Percentiles rank a stretch among this genome's conserved stretches.
phyloP scores from a whole-genome alignment of 768 basidiomycete species.

The Sutorius australiensis region DNA sequence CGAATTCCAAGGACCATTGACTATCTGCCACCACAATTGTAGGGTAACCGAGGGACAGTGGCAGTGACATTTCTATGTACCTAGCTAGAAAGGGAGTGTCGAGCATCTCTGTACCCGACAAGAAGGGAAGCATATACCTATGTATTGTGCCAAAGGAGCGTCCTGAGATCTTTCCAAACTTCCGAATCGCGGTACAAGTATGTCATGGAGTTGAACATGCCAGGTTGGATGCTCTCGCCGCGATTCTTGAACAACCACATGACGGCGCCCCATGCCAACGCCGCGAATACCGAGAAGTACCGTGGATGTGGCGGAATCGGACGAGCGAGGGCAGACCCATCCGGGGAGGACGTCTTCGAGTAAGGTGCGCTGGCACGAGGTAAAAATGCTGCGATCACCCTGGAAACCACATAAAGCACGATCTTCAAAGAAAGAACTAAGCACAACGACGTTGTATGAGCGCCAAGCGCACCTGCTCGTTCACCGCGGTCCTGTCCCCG shows the following conservation, averaged over 20 bases:
- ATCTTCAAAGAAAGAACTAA: constrained; percentile 51
- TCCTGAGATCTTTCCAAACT: constrained; percentile 74
- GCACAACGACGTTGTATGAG: constrained; percentile 7
- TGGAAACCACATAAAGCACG: constrained; percentile 92
- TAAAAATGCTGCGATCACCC: constrained; percentile 87
- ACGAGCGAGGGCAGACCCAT: constrained; percentile 44
- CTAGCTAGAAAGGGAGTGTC: constrained; percentile 3
- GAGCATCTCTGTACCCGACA: not conserved
- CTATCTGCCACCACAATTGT: constrained; percentile 33
- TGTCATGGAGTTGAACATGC: constrained; percentile 94
- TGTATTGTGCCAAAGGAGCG: constrained; percentile 89
- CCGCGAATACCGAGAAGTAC: constrained; percentile 85
- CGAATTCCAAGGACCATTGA: constrained; percentile 50
- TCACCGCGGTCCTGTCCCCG: constrained; percentile 80
- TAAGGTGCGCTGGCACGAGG: constrained; percentile 67
- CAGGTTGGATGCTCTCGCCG: constrained; percentile 90
- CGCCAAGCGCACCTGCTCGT: constrained; percentile 72
- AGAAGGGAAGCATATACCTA: constrained; percentile 28
- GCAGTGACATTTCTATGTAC: not conserved
- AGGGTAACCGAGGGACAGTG: constrained; percentile 20
- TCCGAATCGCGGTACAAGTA: constrained; percentile 96
- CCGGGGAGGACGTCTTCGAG: constrained; percentile 40
- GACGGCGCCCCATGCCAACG: constrained; percentile 89
- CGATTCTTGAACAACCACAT: constrained; percentile 94
- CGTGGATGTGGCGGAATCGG: constrained; percentile 81